These are phyloP conservation scores for Fusarium nurragi DNA, from an alignment of 2,329 filamentous ascomycete genomes.

Conservation along the genomic window DNA sequence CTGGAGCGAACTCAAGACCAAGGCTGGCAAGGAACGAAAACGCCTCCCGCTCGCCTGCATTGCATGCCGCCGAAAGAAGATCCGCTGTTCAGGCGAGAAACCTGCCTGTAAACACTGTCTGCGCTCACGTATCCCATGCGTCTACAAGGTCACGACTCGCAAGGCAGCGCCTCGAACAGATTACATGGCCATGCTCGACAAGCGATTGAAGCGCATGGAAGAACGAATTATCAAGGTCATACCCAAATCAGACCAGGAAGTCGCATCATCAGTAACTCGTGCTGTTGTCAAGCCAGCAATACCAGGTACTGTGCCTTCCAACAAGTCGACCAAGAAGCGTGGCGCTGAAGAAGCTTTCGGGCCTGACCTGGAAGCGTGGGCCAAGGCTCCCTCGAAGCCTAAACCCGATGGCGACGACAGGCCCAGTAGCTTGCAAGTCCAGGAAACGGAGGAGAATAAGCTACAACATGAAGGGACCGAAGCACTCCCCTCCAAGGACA, in stretches of 20 bases:
- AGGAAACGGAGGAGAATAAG: slow-evolving; percentile 77
- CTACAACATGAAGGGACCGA: slow-evolving; percentile 84
- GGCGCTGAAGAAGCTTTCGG: slow-evolving; percentile 88
- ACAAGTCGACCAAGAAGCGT: slow-evolving; percentile 76
- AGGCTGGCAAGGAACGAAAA: slow-evolving; percentile 95
- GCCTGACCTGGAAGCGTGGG: slow-evolving; percentile 83
- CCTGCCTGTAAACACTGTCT: slow-evolving; percentile 97
- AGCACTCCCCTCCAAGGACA: slow-evolving; percentile 81
- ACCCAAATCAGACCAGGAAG: slow-evolving; percentile 82
- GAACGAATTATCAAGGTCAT: slow-evolving; percentile 96
- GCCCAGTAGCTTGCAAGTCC: slow-evolving; percentile 64
- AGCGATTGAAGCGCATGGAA: slow-evolving; percentile 95
- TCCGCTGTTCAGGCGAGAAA: slow-evolving; percentile 96
- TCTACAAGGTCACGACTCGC: slow-evolving; percentile 95
- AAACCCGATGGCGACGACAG: slow-evolving; percentile 55
- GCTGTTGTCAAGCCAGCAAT: slow-evolving; percentile 85
- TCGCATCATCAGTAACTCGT: slow-evolving; percentile 73
- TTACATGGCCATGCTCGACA: slow-evolving; percentile 99
- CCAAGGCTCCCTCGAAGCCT: slow-evolving; percentile 65
- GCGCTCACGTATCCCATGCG: slow-evolving; percentile 90
- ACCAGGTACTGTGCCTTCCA: slow-evolving; percentile 60
- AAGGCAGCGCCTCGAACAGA: slow-evolving; percentile 95
- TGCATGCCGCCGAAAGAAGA: slow-evolving; percentile 95
- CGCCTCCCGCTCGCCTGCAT: slow-evolving; percentile 93
- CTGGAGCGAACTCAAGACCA: slow-evolving; percentile 87